phyloP scores from a whole-genome alignment of 1,284 basidiomycete genomes.

The Trametes polyzona region DNA sequence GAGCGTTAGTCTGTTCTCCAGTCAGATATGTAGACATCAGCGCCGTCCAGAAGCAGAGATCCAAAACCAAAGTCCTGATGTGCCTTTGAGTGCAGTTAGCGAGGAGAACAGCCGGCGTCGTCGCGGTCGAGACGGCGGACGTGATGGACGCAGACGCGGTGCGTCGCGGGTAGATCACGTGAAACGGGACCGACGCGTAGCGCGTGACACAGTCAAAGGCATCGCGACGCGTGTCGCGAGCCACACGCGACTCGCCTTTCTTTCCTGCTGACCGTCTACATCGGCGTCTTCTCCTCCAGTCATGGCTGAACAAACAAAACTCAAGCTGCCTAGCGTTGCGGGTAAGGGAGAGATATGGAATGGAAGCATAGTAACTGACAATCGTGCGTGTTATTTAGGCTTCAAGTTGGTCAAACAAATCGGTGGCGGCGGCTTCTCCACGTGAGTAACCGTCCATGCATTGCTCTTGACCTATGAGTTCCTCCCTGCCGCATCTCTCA shows the following conservation, averaged over 20 bases:
- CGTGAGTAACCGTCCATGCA: conserved; percentile 46
- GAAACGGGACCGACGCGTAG: conserved; percentile 6
- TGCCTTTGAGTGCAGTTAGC: no score
- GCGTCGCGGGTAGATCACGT: not conserved
- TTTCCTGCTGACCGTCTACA: not conserved
- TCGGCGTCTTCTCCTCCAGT: not conserved
- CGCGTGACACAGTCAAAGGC: not conserved
- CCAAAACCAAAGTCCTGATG: no score
- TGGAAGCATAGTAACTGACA: no score
- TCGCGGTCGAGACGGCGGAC: not conserved
- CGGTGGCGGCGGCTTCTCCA: conserved; percentile 86
- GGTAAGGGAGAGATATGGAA: not conserved
- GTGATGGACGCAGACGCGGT: not conserved
- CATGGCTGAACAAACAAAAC: conserved; percentile 2
- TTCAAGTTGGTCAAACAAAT: conserved; percentile 76
- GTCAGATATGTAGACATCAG: no score
- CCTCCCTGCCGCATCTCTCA: no score
- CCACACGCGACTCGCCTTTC: conserved; percentile 9
- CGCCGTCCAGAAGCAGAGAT: no score
- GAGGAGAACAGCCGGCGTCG: no score
- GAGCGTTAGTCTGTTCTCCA: no score
- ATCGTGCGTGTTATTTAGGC: conserved; percentile 43
- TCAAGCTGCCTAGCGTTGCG: conserved; percentile 8
- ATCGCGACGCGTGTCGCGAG: conserved; percentile 10
- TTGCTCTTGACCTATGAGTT: conserved; percentile 40